A percentile compares a stretch with the other conserved stretches of the same genome.
These are phyloP conservation scores for Eragrostis curvula DNA, from an alignment of 176 grass and related monocot species.

Conservation along the genomic window DNA sequence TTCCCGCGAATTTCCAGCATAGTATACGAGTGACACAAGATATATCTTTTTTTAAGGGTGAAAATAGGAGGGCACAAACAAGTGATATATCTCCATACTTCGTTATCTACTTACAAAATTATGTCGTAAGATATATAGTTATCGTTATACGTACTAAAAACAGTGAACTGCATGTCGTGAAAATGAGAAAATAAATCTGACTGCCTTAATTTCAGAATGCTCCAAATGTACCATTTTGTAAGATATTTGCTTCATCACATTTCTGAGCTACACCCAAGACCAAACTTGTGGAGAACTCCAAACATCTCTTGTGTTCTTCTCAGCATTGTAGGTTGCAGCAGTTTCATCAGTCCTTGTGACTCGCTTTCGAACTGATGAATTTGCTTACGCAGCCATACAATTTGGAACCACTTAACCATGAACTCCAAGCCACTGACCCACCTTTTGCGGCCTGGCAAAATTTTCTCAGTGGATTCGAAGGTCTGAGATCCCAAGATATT, in stretches of 20 bases:
- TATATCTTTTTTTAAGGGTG: too few relatives aligned
- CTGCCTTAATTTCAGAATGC: neutral
- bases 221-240: neutral
- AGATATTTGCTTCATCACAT: neutral
- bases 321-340: neutral
- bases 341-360: neutral
- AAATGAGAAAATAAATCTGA: neutral
- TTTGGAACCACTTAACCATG: neutral
- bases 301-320: neutral
- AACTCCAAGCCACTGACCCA: neutral
- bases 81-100: neutral
- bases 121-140: neutral
- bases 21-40: neutral
- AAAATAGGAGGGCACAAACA: too few relatives aligned
- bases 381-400: neutral
- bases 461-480: neutral
- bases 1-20: neutral
- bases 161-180: neutral
- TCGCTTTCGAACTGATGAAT: conserved; percentile 4
- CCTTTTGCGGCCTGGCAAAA: neutral
- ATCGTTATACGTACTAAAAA: neutral
- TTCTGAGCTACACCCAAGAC: neutral
- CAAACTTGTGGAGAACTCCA: conserved; percentile 20
- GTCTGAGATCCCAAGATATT: neutral
- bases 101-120: neutral